Evolutionary conservation across 768 basidiomycete species (phyloP), one percentile per base, ranked within the genome.

Genomic region (Dendrothele bispora): DNA sequence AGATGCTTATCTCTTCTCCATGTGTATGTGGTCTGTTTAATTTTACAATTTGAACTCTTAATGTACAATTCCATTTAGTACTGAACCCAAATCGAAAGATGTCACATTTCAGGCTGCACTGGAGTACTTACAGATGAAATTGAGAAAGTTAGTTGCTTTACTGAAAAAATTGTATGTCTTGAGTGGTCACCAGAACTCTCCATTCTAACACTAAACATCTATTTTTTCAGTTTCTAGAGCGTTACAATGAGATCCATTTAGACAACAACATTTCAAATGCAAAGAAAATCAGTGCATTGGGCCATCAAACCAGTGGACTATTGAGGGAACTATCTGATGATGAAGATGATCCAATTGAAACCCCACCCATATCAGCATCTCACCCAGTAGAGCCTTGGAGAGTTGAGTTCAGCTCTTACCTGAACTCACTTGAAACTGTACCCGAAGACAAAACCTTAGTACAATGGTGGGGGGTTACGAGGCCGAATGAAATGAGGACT

Each of bases 401-500:
- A 7, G 35, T 46, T 14, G 57, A 62, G 38, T 66, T 61, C 28
- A 40, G 54, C 21, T 42, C 38, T 14, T 66, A 64, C 44, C 40
- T 65, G n/a, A 43, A 56, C 10, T 38, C 42, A 2, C 34, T 35
- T 17, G 55, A 54, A n/a, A 46, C 38, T 14, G 34, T 60, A 5
- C 60, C 55, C 25, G 60, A 48, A 7, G 51, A 46, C 3, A 54
- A 51, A 51, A 39, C 39, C 4, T 53, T 61, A 32, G 54, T 69
- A 32, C 22, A 52, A 27, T 69, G 66, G 68, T 70, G 67, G 70
- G 67, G 65, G 14, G 63, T 73, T n/a, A n/a, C n/a, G n/a, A n/a
- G n/a, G n/a, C n/a, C n/a, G n/a, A n/a, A n/a, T n/a, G n/a, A n/a
- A n/a, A n/a, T n/a, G n/a, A n/a, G n/a, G n/a, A n/a, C n/a, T n/a